Evolutionary conservation across 768 basidiomycete genomes (phyloP), one percentile per base, ranked within the genome.

Genomic region (Suillus plorans): DNA sequence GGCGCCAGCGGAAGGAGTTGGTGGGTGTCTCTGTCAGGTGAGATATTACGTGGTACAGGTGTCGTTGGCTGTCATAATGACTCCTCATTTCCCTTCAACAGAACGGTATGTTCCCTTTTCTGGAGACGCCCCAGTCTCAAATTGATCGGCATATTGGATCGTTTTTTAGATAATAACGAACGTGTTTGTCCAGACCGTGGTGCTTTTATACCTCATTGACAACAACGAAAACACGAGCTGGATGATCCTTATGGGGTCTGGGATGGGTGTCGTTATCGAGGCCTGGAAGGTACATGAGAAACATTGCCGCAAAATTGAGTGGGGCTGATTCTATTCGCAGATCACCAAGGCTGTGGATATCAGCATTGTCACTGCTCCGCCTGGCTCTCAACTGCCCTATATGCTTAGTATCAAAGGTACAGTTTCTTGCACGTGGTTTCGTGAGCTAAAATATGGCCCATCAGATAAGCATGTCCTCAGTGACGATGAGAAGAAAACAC

Each of bases 401-500:
- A 84, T 81, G 74, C 69, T 99, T 64, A 84, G 88, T 45, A 88
- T 99, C 71, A 92, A 88, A 80, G 92, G 94, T 92, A 74, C 64
- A 80, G 64, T 16, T 67, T 61, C 65, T 62, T 69, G 62, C 63
- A 63, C 64, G 64, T 69, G 64, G 58, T 64, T 67, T 42, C 42
- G 49, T 28, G 53, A 45, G 37, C 44, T 68, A 16, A 68, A 61
- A 70, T 59, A 44, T 57, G 44, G 63, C 52, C 61, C 45, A 65
- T 60, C 64, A 82, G 97, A 99, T 81, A 99, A 98, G 77, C 95
- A 99, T 73, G 89, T 95, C 60, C 83, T 98, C n/a, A 92, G 84
- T 68, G 96, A 97, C 72, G 96, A 98, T 72, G 97, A 99, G 80
- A 95, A 92, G 82, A 96, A 91, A 79, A 98, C 97, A 12, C 95